Percentiles rank a stretch among this genome's conserved stretches.
Conservation (phyloP, 129 eudicot genomes). For the Ambrosia artemisiifolia region DNA sequence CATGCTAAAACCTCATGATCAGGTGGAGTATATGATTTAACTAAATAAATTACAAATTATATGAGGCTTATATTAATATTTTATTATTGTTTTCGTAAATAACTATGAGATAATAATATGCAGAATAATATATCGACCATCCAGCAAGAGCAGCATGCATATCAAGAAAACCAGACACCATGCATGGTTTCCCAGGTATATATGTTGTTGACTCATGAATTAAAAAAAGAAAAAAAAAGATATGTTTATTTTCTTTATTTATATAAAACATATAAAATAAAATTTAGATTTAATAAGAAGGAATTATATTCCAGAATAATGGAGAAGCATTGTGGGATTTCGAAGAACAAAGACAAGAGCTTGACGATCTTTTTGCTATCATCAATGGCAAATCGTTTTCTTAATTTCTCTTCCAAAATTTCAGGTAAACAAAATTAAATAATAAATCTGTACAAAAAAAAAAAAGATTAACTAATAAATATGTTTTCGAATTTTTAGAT, state of each 20-base stretch:
- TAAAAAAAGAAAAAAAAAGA: not conserved
- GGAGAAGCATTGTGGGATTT: constrained; percentile 12
- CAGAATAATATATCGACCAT: constrained; percentile 21
- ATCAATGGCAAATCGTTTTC: constrained; percentile 10
- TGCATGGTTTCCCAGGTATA: constrained; percentile 26
- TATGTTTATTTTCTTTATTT: not conserved
- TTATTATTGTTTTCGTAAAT: not conserved
- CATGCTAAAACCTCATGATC: constrained; percentile 43
- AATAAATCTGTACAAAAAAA: not conserved
- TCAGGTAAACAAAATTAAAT: not conserved
- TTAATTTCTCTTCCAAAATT: not conserved
- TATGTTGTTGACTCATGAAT: not conserved
- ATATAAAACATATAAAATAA: not conserved
- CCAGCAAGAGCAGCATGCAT: constrained; percentile 23
- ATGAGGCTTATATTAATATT: not conserved
- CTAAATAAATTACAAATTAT: not conserved
- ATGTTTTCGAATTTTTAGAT: not conserved
- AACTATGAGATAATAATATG: not conserved
- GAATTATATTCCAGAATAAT: constrained; percentile 6
- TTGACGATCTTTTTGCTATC: constrained; percentile 24
- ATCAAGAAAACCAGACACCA: constrained; percentile 22
- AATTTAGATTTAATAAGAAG: not conserved
- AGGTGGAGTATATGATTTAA: constrained; percentile 32
- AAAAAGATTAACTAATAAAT: not conserved
- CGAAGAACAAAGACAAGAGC: constrained; percentile 21